Conservation (phyloP, 2,329 filamentous ascomycete species). For the Fusarium sp. region DNA sequence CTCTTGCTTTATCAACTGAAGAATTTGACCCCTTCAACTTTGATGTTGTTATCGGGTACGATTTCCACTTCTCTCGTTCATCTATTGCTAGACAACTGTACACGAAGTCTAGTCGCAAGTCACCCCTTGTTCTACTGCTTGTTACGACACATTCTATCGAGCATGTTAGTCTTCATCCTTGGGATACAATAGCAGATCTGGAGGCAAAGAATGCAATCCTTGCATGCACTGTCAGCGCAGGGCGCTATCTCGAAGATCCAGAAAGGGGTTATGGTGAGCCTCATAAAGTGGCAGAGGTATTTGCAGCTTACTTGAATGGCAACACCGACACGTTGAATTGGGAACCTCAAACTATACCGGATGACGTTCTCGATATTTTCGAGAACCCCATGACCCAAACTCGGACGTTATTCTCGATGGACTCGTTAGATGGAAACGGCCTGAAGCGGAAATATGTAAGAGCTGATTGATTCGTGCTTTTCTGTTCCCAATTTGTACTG, state of each 20-base stretch:
- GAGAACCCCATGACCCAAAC: constrained; percentile 54
- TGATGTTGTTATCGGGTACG: constrained; percentile 67
- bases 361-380: constrained; percentile 63
- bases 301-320: constrained; percentile 60
- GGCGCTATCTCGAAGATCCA: constrained; percentile 57
- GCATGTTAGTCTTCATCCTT: constrained; percentile 64
- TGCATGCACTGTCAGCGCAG: constrained; percentile 54
- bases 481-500: background rate
- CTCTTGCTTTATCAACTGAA: constrained; percentile 58
- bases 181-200: constrained; percentile 51
- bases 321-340: constrained; percentile 57
- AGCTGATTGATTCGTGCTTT: constrained; percentile 1
- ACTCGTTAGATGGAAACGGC: constrained; percentile 43
- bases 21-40: constrained; percentile 56
- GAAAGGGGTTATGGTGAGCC: constrained; percentile 57
- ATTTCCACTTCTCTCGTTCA: constrained; percentile 61
- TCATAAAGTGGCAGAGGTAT: constrained; percentile 61
- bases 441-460: constrained; percentile 66
- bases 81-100: constrained; percentile 43
- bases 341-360: constrained; percentile 62
- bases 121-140: constrained; percentile 62
- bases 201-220: constrained; percentile 63
- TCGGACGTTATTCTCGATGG: constrained; percentile 44
- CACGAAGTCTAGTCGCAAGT: constrained; percentile 41
- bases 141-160: constrained; percentile 67